A percentile compares a stretch with the other conserved stretches of the same genome.
Conservation (phyloP, 2,329 filamentous ascomycete species). For the Colletotrichum echinochloae region DNA sequence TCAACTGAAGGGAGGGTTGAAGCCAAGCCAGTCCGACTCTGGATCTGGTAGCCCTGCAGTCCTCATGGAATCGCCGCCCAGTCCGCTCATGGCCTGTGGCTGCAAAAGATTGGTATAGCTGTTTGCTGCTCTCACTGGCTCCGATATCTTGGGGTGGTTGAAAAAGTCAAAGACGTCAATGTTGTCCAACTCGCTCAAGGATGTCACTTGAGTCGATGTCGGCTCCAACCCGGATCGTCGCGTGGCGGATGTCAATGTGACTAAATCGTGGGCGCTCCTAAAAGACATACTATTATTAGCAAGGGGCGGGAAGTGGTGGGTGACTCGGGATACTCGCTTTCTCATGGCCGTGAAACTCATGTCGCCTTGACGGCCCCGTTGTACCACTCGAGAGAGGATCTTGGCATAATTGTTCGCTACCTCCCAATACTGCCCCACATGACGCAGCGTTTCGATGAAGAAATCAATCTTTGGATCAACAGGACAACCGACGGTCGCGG, state of each 20-base stretch:
- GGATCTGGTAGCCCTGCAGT: conserved; percentile 46
- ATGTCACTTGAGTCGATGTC: conserved; percentile 53
- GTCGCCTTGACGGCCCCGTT: conserved; percentile 51
- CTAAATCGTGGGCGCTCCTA: conserved; percentile 55
- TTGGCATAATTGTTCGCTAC: conserved; percentile 57
- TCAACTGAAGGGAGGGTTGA: conserved; percentile 39
- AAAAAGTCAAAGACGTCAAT: conserved; percentile 61
- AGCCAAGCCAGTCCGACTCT: conserved; percentile 49
- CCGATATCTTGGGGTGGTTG: conserved; percentile 54
- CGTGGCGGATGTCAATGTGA: conserved; percentile 51
- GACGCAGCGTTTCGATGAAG: conserved; percentile 56
- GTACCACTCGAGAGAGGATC: conserved; percentile 54
- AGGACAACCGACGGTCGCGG: conserved; percentile 52
- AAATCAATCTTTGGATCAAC: conserved; percentile 57
- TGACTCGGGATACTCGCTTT: conserved; percentile 47
- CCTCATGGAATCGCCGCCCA: conserved; percentile 42
- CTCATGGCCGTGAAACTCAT: conserved; percentile 55
- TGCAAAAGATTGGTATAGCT: conserved; percentile 46
- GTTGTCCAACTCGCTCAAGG: conserved; percentile 56
- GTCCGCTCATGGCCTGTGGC: conserved; percentile 44
- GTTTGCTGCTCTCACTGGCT: conserved; percentile 37
- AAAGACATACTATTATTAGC: conserved; percentile 35
- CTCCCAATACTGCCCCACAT: conserved; percentile 59
- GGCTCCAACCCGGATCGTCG: conserved; percentile 54
- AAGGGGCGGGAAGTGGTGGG: background rate